phyloP scores from a whole-genome alignment of 371 early-diverging fungal species.

The Mucor indicus region DNA sequence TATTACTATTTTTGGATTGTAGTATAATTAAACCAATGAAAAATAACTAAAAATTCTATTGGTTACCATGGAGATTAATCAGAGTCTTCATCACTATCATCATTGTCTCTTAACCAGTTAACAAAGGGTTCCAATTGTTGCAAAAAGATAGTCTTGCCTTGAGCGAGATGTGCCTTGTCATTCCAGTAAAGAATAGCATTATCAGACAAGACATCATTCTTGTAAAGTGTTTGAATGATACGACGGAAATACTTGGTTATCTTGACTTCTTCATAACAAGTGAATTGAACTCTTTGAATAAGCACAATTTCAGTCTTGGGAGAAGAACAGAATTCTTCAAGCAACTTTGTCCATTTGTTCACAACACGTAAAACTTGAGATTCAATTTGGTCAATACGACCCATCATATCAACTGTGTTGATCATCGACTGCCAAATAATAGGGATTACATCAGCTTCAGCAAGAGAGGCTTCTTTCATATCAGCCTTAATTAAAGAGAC shows the following conservation, averaged over 20 bases:
- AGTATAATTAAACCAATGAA: no score
- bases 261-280: slow-evolving; percentile 87
- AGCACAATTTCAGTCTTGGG: slow-evolving; percentile 85
- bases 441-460: slow-evolving; percentile 71
- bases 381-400: slow-evolving; percentile 83
- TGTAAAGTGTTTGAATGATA: slow-evolving; percentile 80
- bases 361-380: slow-evolving; percentile 66
- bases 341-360: slow-evolving; percentile 63
- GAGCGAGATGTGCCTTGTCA: slow-evolving; percentile 83
- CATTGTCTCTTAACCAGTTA: slow-evolving; percentile 76
- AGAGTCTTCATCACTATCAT: slow-evolving; percentile 70
- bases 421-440: slow-evolving; percentile 84
- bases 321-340: slow-evolving; percentile 71
- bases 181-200: slow-evolving; percentile 91
- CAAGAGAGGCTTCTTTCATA: slow-evolving; percentile 71
- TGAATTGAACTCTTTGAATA: slow-evolving; percentile 77
- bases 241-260: slow-evolving; percentile 83
- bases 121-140: slow-evolving; percentile 92
- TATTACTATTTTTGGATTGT: no score
- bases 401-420: slow-evolving; percentile 71
- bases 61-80: no score
- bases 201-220: slow-evolving; percentile 86
- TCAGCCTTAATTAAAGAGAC: slow-evolving; percentile 61
- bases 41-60: no score
- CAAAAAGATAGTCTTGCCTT: slow-evolving; percentile 85